Conservation (phyloP, 2,329 filamentous ascomycete genomes). For the Epicoccum nigrum region DNA sequence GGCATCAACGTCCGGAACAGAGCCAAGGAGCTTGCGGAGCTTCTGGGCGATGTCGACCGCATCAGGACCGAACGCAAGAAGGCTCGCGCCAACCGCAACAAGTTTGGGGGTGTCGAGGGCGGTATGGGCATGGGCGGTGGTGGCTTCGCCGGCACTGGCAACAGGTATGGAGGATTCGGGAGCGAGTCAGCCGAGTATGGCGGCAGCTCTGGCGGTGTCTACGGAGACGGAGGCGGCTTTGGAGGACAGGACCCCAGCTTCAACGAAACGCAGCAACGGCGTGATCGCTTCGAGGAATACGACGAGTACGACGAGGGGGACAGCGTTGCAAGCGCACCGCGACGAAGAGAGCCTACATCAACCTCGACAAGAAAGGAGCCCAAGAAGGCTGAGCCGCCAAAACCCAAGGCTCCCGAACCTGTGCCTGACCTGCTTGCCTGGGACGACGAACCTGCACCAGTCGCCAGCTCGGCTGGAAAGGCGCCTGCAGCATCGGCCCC, state of each 20-base stretch:
- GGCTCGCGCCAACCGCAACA: conserved; percentile 85
- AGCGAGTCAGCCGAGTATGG: conserved; percentile 66
- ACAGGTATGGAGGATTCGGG: conserved; percentile 88
- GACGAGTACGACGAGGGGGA: conserved; percentile 90
- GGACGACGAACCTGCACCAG: conserved; percentile 71
- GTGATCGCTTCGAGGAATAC: conserved; percentile 92
- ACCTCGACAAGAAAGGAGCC: conserved; percentile 49
- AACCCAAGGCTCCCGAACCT: conserved; percentile 74
- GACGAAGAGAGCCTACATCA: conserved; percentile 55
- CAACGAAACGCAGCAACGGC: conserved; percentile 65
- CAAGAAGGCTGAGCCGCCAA: conserved; percentile 71
- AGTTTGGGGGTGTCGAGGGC: conserved; percentile 94
- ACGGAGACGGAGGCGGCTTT: conserved; percentile 94
- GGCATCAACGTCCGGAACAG: conserved; percentile 97
- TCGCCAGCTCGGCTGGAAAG: conserved; percentile 54
- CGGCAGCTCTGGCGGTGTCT: conserved; percentile 76
- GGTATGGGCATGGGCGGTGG: conserved; percentile 66
- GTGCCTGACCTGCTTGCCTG: conserved; percentile 93
- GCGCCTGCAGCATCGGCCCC: conserved; percentile 48
- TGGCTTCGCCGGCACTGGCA: conserved; percentile 51
- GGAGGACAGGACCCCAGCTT: conserved; percentile 75
- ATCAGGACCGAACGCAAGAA: conserved; percentile 83
- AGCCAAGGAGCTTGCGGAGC: conserved; percentile 91
- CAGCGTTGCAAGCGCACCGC: conserved; percentile 54
- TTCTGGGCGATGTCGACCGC: conserved; percentile 89